phyloP scores from a whole-genome alignment of 1,139 yeast genomes.

The Magnusiomyces suaveolens region DNA sequence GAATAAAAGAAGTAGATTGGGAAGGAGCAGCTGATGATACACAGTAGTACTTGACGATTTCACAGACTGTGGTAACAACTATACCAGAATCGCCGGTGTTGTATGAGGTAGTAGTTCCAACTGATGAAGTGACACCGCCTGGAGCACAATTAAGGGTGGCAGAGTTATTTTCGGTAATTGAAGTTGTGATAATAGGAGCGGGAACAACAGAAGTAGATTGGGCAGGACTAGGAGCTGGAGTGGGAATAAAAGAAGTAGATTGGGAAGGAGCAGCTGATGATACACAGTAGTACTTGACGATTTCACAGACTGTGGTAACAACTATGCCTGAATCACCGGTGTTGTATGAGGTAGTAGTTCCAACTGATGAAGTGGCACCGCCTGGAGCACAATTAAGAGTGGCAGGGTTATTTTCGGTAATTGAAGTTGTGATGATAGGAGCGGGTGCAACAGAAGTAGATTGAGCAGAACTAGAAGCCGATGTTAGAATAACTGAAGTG shows the following conservation, averaged over 20 bases:
- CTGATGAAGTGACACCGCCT: background rate
- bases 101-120: background rate
- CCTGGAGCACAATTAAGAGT: background rate
- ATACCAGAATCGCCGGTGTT: background rate
- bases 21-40: background rate
- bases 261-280: background rate
- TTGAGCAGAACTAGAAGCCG: background rate
- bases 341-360: background rate
- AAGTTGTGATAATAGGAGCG: no score
- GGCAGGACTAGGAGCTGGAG: background rate
- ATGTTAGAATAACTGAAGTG: background rate
- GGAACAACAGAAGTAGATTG: background rate
- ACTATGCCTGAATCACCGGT: background rate
- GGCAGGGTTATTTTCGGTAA: background rate
- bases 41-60: background rate
- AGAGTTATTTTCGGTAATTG: no score
- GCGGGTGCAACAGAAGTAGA: background rate
- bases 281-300: background rate
- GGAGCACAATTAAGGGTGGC: background rate
- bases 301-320: background rate
- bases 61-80: background rate
- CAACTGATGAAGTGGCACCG: background rate
- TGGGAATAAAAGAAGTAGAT: background rate
- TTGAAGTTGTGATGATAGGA: background rate
- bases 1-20: background rate